Base-by-base conservation (phyloP, 805 yeast species). In the Pichia deserticola region DNA sequence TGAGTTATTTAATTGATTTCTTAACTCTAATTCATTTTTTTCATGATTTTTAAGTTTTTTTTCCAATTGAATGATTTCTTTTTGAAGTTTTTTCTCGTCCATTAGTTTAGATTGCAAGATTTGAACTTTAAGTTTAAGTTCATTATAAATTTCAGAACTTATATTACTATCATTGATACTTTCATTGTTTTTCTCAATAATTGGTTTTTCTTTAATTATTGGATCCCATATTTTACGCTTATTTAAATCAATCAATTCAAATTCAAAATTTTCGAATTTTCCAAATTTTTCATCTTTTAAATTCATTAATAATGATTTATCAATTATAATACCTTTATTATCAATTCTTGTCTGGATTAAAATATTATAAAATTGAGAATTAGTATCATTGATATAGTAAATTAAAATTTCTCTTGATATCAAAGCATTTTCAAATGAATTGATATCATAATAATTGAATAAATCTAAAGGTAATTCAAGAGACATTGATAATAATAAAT, bases 51-150 rank as follows among this genome's bases (percentile, higher is more conserved):
- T 28, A 3, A 29, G 7, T 25, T 42, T 33, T 42, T 28, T 32
- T 34, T 50, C 29, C 15, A 51, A 34, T 27, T 47, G 25, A 7
- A 39, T 29, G 3, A 51, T 11, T 37, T 49, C 45, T 1, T 40
- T 13, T n/a, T 50, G 53, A n/a, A 40, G 27, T 38, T 50, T 40
- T 30, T 50, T 45, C 4, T 50, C 55, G 29, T 47, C 47, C 20
- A 44, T 36, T 8, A 64, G 62, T 56, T 72, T 61, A 27, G 67
- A 66, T 47, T 75, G 66, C 40, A 80, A 61, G 20, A 71, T 60
- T 3, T 64, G 58, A 10, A 79, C 69, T 57, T 79, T 81, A 35
- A 75, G 74, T 0, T 75, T 55, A 13, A 78, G 56, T 1, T 70
- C 68, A 7, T 49, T 47, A 7, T 66, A 4, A 11, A 10, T 34